phyloP scores from a whole-genome alignment of 2,329 filamentous ascomycete species.

The Biscogniauxia marginata region DNA sequence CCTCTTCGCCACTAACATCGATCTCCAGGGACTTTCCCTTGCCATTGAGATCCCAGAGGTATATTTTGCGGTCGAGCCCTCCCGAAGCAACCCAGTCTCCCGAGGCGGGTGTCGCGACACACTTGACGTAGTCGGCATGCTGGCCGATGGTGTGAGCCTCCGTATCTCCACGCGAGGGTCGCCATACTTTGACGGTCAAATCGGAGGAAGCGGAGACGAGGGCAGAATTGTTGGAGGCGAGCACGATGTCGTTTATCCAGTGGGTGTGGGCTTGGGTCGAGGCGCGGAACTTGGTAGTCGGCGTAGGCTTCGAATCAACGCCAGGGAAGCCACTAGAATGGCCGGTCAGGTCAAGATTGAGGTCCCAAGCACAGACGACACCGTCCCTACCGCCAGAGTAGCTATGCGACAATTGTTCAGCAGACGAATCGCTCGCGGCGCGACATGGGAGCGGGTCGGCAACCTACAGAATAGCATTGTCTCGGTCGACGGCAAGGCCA shows the following conservation, averaged over 20 bases:
- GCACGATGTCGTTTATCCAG: conserved; percentile 91
- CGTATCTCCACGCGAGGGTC: conserved; percentile 66
- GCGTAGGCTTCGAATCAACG: conserved; percentile 39
- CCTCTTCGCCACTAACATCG: conserved; percentile 78
- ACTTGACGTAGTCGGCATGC: conserved; percentile 96
- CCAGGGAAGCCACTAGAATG: conserved; percentile 23
- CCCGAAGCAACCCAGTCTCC: conserved; percentile 91
- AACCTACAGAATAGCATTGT: conserved; percentile 81
- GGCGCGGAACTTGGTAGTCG: conserved; percentile 57
- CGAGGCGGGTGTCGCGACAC: conserved; percentile 70
- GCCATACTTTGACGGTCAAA: conserved; percentile 89
- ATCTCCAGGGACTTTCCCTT: conserved; percentile 85
- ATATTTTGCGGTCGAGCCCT: conserved; percentile 88
- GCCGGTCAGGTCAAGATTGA: conserved; percentile 65
- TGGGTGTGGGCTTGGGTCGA: conserved; percentile 79
- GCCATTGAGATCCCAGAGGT: conserved; percentile 89
- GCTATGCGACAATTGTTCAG: conserved; percentile 47
- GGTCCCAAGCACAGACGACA: conserved; percentile 92
- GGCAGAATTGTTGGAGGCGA: conserved; percentile 74
- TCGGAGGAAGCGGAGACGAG: conserved; percentile 92
- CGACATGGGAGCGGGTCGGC: conserved; percentile 8
- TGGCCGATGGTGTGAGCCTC: conserved; percentile 81
- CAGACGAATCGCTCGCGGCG: conserved; percentile 2
- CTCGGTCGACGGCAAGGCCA: conserved; percentile 81
- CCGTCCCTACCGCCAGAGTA: conserved; percentile 97